Conservation (phyloP, 1,284 basidiomycete species). For the Meripilus lineatus region DNA sequence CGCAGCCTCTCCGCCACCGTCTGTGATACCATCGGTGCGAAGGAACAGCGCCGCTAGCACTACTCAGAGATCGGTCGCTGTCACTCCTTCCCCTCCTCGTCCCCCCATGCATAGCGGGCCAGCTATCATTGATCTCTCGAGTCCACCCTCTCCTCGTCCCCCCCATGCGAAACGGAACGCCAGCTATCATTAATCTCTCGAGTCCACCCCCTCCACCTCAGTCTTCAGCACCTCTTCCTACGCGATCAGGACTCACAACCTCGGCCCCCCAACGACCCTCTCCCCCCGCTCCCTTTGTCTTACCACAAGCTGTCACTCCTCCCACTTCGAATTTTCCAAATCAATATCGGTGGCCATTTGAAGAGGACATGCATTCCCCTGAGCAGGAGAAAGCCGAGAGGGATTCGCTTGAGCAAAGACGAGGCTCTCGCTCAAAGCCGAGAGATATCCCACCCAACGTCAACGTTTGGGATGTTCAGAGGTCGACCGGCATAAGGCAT, state of each 20-base stretch:
- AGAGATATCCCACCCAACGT: neutral
- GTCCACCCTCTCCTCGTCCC: too few species aligned
- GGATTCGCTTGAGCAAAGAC: too few species aligned
- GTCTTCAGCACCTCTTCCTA: too few species aligned
- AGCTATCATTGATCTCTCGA: too few species aligned
- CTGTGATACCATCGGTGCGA: slow-evolving; percentile 6
- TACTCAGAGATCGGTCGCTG: slow-evolving; percentile 2
- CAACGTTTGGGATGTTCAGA: neutral
- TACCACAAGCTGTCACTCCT: neutral
- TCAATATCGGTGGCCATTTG: too few species aligned
- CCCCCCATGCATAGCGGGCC: too few species aligned
- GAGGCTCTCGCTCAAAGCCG: neutral
- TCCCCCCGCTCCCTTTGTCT: neutral
- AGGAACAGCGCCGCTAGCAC: slow-evolving; percentile 8
- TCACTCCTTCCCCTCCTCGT: too few species aligned
- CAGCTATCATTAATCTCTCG: too few species aligned
- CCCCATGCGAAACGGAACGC: too few species aligned
- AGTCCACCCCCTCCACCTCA: too few species aligned
- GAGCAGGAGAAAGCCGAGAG: too few species aligned
- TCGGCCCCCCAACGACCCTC: slow-evolving; percentile 8
- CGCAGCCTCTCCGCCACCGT: slow-evolving; percentile 18
- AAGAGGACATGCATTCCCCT: too few species aligned
- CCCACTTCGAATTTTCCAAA: neutral
- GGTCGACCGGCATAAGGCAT: slow-evolving; percentile 8
- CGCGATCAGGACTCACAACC: slow-evolving; percentile 12